phyloP scores from a whole-genome alignment of 257 asterid species.

The Gardenia jasminoides region DNA sequence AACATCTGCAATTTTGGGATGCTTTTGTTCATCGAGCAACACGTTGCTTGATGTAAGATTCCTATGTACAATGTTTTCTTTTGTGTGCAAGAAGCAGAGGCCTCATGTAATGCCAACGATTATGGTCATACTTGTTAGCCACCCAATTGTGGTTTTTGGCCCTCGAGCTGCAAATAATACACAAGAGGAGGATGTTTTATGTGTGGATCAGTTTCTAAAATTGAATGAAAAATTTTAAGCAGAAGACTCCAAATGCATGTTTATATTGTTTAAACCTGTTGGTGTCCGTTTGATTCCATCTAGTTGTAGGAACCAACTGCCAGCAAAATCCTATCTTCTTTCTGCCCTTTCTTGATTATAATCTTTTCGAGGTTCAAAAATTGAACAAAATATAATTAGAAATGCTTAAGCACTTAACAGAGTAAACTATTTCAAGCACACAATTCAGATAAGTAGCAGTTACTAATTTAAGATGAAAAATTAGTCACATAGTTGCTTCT shows the following conservation, averaged over 20 bases:
- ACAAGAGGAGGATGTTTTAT: not conserved
- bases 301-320: not conserved
- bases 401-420: not conserved
- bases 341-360: no score
- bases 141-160: slow-evolving; percentile 48
- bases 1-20: slow-evolving; percentile 62
- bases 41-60: slow-evolving; percentile 67
- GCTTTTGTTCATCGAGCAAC: slow-evolving; percentile 59
- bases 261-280: not conserved
- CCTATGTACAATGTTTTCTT: slow-evolving; percentile 54
- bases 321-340: not conserved
- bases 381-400: no score
- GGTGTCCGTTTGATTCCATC: not conserved
- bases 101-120: slow-evolving; percentile 73
- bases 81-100: slow-evolving; percentile 56
- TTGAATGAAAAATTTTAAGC: not conserved
- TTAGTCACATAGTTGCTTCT: not conserved
- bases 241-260: not conserved
- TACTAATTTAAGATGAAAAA: not conserved
- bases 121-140: slow-evolving; percentile 75
- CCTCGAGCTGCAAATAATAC: slow-evolving; percentile 38
- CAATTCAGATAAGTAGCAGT: not conserved
- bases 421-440: not conserved
- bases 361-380: no score
- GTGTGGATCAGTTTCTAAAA: not conserved